Evolutionary conservation across 164 flowering plant species (phyloP).

Genomic region (Piper betle): DNA sequence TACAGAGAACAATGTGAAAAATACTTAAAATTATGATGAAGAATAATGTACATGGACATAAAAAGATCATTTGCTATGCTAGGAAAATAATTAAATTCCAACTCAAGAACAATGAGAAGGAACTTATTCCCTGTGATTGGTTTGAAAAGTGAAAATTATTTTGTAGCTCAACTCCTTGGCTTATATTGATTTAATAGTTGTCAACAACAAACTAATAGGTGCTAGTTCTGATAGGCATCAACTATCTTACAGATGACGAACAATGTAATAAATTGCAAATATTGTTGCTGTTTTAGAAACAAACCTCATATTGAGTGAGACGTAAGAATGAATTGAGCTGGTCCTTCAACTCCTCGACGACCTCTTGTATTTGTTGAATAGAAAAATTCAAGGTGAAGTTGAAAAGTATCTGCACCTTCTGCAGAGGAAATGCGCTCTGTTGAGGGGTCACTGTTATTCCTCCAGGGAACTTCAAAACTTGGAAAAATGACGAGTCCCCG

Average conservation of each 20-base stretch:
- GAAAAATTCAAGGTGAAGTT: conserved; percentile 46
- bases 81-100: too few species aligned
- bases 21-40: too few species aligned
- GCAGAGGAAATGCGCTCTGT: conserved; percentile 63
- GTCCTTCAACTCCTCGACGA: conserved; percentile 40
- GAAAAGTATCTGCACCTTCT: conserved; percentile 47
- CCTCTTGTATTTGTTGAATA: conserved; percentile 46
- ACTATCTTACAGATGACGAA: background rate
- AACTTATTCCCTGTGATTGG: too few species aligned
- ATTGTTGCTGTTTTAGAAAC: conserved; percentile 3
- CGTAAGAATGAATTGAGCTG: conserved; percentile 53
- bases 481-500: conserved; percentile 57
- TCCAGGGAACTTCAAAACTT: conserved; percentile 69
- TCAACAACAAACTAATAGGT: too few species aligned
- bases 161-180: too few species aligned
- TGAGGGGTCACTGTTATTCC: conserved; percentile 71
- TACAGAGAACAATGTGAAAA: too few species aligned
- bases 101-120: too few species aligned
- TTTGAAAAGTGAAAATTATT: too few species aligned
- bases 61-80: too few species aligned
- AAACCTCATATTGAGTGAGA: conserved; percentile 64
- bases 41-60: too few species aligned
- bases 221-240: too few species aligned
- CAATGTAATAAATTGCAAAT: background rate
- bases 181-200: too few species aligned